phyloP scores from a whole-genome alignment of 1,139 yeast genomes.

The Taiozyma onychis region DNA sequence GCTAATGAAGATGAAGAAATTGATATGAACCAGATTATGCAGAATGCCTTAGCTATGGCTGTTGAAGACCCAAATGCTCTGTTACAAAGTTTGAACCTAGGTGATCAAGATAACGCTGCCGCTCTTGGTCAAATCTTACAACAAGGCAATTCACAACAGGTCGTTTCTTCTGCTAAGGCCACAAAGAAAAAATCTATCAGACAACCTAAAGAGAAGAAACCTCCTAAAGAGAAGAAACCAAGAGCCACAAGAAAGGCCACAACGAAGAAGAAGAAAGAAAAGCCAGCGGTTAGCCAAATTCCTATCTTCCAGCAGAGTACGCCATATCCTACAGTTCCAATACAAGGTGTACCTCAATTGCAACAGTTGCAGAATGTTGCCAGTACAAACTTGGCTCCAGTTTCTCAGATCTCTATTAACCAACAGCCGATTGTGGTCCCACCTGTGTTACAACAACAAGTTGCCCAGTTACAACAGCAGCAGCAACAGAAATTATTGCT shows the following conservation, averaged over 20 bases:
- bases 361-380: slow-evolving; percentile 11
- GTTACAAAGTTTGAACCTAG: slow-evolving; percentile 42
- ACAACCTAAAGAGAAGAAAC: slow-evolving; percentile 21
- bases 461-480: slow-evolving; percentile 16
- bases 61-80: slow-evolving; percentile 57
- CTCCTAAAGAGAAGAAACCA: slow-evolving; percentile 23
- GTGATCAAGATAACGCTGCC: slow-evolving; percentile 17
- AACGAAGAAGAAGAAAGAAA: slow-evolving; percentile 21
- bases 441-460: slow-evolving; percentile 9
- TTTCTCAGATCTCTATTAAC: slow-evolving; percentile 1
- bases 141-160: slow-evolving; percentile 6
- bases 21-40: slow-evolving; percentile 64
- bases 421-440: slow-evolving; percentile 9
- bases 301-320: slow-evolving; percentile 19
- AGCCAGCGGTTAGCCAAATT: slow-evolving; percentile 18
- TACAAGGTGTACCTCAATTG: slow-evolving; percentile 12
- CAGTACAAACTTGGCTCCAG: background rate
- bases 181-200: slow-evolving; percentile 18
- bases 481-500: slow-evolving; percentile 14
- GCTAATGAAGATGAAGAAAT: slow-evolving; percentile 31
- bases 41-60: slow-evolving; percentile 69
- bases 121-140: slow-evolving; percentile 15
- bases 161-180: slow-evolving; percentile 6
- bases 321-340: slow-evolving; percentile 17
- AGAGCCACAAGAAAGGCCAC: slow-evolving; percentile 20